Conservation (phyloP, 495 filamentous ascomycete species). For the Hypoxylon rickii region DNA sequence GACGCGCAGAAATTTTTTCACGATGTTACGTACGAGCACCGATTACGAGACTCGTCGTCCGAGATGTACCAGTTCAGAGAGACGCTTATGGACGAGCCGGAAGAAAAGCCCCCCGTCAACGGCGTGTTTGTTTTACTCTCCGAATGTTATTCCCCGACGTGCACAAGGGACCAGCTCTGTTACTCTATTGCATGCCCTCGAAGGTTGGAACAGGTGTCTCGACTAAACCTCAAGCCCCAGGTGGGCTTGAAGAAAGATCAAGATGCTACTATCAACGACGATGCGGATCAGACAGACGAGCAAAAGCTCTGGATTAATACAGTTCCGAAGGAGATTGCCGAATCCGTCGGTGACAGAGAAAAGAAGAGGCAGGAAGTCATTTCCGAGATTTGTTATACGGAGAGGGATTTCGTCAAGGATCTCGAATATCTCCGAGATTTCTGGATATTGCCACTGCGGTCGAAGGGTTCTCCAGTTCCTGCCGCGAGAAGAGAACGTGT, state of each 20-base stretch:
- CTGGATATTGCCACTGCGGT: slow-evolving; percentile 92
- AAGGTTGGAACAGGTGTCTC: slow-evolving; percentile 90
- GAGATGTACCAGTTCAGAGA: slow-evolving; percentile 98
- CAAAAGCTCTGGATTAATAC: slow-evolving; percentile 99
- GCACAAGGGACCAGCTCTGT: slow-evolving; percentile 90
- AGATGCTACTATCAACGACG: slow-evolving; percentile 73
- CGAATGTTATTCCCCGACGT: slow-evolving; percentile 98
- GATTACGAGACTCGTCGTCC: slow-evolving; percentile 82
- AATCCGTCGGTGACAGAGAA: slow-evolving; percentile 83
- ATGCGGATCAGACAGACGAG: slow-evolving; percentile 84
- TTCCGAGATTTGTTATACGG: slow-evolving; percentile 98
- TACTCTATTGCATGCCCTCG: slow-evolving; percentile 98
- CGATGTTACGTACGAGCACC: slow-evolving; percentile 97
- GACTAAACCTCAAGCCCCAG: slow-evolving; percentile 88
- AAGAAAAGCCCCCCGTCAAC: slow-evolving; percentile 78
- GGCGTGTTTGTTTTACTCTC: slow-evolving; percentile 95
- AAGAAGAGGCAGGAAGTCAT: slow-evolving; percentile 99
- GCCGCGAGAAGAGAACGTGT: slow-evolving; percentile 86
- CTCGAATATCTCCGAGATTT: slow-evolving; percentile 97
- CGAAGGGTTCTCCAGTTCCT: slow-evolving; percentile 81
- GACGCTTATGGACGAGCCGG: slow-evolving; percentile 82
- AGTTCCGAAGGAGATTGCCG: slow-evolving; percentile 91
- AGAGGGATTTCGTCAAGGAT: slow-evolving; percentile 99
- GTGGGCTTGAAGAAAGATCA: slow-evolving; percentile 83
- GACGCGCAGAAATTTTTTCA: slow-evolving; percentile 99